Base-by-base conservation (phyloP, 2,329 filamentous ascomycete genomes). In the Clonostachys sp. region DNA sequence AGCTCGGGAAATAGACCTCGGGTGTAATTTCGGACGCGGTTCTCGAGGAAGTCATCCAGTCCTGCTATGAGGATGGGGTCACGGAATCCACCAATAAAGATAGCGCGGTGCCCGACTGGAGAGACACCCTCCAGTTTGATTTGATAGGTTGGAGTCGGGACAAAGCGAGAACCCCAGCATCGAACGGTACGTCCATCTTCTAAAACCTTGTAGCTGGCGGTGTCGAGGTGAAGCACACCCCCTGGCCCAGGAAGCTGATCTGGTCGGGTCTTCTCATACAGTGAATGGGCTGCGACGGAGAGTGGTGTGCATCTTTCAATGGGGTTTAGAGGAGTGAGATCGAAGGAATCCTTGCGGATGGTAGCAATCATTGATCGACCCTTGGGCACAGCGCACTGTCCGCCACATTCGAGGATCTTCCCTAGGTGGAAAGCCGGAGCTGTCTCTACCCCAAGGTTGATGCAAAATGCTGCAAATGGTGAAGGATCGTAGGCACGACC, bases 391-490 rank as follows among this genome's bases (percentile, higher is more conserved):
- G 72, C 67, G 51, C 74, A 78, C 4, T 65, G 54, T 5, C 69
- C 64, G 2, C 74, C 74, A 39, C 75, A 79, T 52, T 78, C 75
- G 61, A 78, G 66, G 36, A 78, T 72, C 60, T 80, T 79, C 9
- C 77, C 77, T 72, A 79, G 75, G 51, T 78, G 74, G 46, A 61
- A 66, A 34, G 68, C 66, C 0, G 62, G 61, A 0, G 68, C 72
- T 1, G 55, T 50, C 1, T 55, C 39, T 4, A 61, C 47, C 1
- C 61, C 60, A 14, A 58, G 57, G 43, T 59, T 61, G 2, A 68
- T 52, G 24, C 58, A 66, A 48, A 66, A 71, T 3, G 63, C 69
- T 2, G 61, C 62, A 54, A 64, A 73, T 0, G 68, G 68, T 1
- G 64, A 53, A 2, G 69, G 69, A 46, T 72, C 69, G 48, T 72